Conservation (phyloP, 148 eudicot genomes). For the Rhododendron vialii region DNA sequence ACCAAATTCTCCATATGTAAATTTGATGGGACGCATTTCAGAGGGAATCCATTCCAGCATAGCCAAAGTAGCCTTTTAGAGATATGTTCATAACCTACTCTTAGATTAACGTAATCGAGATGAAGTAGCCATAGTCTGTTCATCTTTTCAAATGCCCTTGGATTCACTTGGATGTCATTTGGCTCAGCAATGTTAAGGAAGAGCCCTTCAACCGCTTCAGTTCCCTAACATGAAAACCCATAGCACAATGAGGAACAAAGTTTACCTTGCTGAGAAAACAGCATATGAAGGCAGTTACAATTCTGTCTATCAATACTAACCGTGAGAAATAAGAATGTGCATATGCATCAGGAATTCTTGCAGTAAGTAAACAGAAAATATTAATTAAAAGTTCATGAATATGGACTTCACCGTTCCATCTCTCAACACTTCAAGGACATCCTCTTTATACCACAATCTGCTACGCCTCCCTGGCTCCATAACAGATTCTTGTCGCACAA, state of each 20-base stretch:
- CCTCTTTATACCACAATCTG: background rate
- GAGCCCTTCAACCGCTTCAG: background rate
- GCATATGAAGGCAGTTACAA: background rate
- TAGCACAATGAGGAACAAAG: background rate
- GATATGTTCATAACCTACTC: background rate
- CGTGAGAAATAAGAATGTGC: background rate
- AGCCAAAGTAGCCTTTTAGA: conserved; percentile 3
- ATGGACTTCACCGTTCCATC: background rate
- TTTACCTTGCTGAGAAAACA: background rate
- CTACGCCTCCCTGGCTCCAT: conserved; percentile 5
- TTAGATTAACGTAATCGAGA: background rate
- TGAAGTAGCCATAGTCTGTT: background rate
- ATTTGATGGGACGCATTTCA: background rate
- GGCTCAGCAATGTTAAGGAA: background rate
- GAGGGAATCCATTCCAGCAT: background rate
- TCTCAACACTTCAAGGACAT: background rate
- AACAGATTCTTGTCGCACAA: conserved; percentile 3
- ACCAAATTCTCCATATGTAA: background rate
- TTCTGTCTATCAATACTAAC: background rate
- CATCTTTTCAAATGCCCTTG: conserved; percentile 7
- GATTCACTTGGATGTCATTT: background rate
- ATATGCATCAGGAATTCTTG: background rate
- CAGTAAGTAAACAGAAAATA: background rate
- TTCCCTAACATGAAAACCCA: background rate
- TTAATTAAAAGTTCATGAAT: too few species aligned